Evolutionary conservation across 495 filamentous ascomycete species (phyloP).

Genomic region (Aspergillus bertholletiae): DNA sequence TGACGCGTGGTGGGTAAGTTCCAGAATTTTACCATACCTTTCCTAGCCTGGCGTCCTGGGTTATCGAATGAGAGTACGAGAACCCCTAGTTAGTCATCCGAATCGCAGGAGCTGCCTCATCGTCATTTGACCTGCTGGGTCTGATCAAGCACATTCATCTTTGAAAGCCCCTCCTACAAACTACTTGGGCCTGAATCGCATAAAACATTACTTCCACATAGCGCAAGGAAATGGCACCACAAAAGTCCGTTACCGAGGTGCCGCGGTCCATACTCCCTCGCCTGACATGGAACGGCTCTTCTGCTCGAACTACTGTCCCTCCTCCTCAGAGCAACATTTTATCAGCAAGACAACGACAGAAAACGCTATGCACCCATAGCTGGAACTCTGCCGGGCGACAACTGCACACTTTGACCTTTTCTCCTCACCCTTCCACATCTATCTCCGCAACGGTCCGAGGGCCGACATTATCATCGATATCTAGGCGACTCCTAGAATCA

Average conservation of each 20-base stretch:
- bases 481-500: constrained; percentile 17
- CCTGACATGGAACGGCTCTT: constrained; percentile 42
- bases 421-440: constrained; percentile 16
- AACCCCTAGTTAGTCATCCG: neutral
- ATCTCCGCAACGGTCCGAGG: constrained; percentile 21
- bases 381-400: constrained; percentile 24
- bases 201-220: neutral
- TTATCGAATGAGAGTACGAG: neutral
- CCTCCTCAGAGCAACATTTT: constrained; percentile 28
- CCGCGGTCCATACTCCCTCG: constrained; percentile 41
- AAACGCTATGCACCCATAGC: constrained; percentile 20
- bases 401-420: constrained; percentile 12
- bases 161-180: neutral
- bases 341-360: constrained; percentile 19
- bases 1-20: too few species aligned
- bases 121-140: neutral
- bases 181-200: too few species aligned
- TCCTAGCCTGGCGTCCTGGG: neutral
- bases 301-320: constrained; percentile 31
- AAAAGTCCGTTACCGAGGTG: constrained; percentile 37
- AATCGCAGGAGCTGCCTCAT: neutral
- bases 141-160: neutral
- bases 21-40: too few species aligned
- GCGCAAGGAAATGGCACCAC: constrained; percentile 27
- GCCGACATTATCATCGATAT: constrained; percentile 14